phyloP scores from a whole-genome alignment of 495 filamentous ascomycete genomes.

The Tetracladium setigerum region DNA sequence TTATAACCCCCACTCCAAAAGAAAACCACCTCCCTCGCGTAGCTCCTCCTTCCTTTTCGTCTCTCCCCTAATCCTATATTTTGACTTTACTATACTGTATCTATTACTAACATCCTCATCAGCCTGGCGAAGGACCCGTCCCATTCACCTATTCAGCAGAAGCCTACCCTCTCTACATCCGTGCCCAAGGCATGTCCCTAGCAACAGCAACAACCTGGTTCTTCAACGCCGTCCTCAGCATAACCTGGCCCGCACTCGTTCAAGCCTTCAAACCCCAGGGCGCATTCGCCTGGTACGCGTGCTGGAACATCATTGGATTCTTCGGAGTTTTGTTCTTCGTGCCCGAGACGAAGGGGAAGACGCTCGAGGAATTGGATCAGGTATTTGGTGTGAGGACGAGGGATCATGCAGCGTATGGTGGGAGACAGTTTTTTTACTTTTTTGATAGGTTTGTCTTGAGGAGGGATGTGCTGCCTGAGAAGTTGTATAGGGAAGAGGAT shows the following conservation, averaged over 20 bases:
- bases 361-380: slow-evolving; percentile 52
- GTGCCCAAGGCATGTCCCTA: slow-evolving; percentile 68
- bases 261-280: slow-evolving; percentile 47
- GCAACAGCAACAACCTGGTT: slow-evolving; percentile 65
- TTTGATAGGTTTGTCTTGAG: slow-evolving; percentile 9
- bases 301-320: slow-evolving; percentile 42
- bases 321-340: slow-evolving; percentile 42
- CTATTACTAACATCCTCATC: too few relatives aligned
- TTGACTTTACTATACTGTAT: too few relatives aligned
- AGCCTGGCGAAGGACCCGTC: slow-evolving; percentile 71
- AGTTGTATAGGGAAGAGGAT: slow-evolving; percentile 8
- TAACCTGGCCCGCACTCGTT: slow-evolving; percentile 57
- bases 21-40: too few relatives aligned
- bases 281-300: slow-evolving; percentile 63
- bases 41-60: too few relatives aligned
- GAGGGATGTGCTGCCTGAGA: slow-evolving; percentile 4
- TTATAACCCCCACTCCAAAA: too few relatives aligned
- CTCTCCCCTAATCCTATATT: too few relatives aligned
- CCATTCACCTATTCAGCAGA: slow-evolving; percentile 82
- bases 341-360: slow-evolving; percentile 44
- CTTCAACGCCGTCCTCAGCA: slow-evolving; percentile 58
- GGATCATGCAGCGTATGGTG: slow-evolving; percentile 6
- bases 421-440: slow-evolving; percentile 15
- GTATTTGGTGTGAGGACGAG: slow-evolving; percentile 34
- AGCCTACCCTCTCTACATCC: slow-evolving; percentile 67